phyloP scores from a whole-genome alignment of 345 rosid species.

The Moringa oleifera region DNA sequence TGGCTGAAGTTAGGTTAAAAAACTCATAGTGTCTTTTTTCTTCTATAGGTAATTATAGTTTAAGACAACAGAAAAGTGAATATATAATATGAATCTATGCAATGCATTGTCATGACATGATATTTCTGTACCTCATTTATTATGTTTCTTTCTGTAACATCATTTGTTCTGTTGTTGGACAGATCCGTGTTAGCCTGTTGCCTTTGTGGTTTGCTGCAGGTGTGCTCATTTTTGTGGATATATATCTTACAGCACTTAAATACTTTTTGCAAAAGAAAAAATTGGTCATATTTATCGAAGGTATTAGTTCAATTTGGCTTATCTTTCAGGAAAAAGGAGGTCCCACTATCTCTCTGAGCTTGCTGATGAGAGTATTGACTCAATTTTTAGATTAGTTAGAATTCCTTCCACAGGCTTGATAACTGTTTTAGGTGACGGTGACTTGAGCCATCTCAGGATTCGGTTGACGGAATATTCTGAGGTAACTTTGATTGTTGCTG shows the following conservation, averaged over 20 bases:
- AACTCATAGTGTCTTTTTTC: not conserved
- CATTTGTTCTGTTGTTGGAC: slow-evolving; percentile 21
- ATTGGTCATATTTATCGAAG: not conserved
- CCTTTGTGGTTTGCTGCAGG: slow-evolving; percentile 75
- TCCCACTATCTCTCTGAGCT: slow-evolving; percentile 40
- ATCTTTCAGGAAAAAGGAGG: slow-evolving; percentile 50
- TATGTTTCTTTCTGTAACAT: slow-evolving; percentile 15
- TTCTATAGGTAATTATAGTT: not conserved
- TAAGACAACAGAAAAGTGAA: not conserved
- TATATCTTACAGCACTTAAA: slow-evolving; percentile 13
- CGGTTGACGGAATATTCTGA: slow-evolving; percentile 57
- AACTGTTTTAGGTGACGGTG: slow-evolving; percentile 31
- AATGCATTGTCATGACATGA: not conserved
- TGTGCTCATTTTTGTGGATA: slow-evolving; percentile 22
- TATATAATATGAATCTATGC: not conserved
- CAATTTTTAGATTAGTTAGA: slow-evolving; percentile 35
- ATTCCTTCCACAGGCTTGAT: slow-evolving; percentile 25
- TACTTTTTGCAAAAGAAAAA: too few relatives aligned
- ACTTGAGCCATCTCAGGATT: slow-evolving; percentile 36
- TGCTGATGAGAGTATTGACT: slow-evolving; percentile 41
- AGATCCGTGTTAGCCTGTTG: slow-evolving; percentile 58
- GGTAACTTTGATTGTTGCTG: slow-evolving; percentile 34
- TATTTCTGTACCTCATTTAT: not conserved
- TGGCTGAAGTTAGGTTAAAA: not conserved
- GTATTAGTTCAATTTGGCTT: slow-evolving; percentile 9